phyloP scores from a whole-genome alignment of 768 basidiomycete genomes.

The Harrya chromipes region DNA sequence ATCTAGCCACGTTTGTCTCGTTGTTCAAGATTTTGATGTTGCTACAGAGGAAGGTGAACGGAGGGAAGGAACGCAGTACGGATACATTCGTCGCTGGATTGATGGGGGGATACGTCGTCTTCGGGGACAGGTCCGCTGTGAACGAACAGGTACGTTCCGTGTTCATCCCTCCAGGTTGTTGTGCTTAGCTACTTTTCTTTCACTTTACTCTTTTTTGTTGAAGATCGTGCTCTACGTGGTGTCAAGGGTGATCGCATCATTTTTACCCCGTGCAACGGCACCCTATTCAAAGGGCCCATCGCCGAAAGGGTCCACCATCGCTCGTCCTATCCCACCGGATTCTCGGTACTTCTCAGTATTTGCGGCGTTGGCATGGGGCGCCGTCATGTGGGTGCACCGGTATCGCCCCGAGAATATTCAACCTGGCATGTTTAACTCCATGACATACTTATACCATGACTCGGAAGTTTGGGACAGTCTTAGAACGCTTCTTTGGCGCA shows the following conservation, averaged over 20 bases:
- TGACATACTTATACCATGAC: constrained; percentile 94
- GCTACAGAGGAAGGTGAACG: constrained; percentile 75
- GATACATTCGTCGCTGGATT: constrained; percentile 95
- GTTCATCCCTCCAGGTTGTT: constrained; percentile 1
- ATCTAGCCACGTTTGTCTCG: constrained; percentile 91
- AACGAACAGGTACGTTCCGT: constrained; percentile 78
- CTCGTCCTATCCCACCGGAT: constrained; percentile 80
- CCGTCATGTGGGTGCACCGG: constrained; percentile 95
- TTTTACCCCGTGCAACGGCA: constrained; percentile 74
- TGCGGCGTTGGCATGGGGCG: constrained; percentile 88
- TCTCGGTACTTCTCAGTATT: constrained; percentile 81
- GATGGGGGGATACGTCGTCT: constrained; percentile 86
- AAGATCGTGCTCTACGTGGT: constrained; percentile 97
- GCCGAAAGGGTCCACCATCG: constrained; percentile 39
- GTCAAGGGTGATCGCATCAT: constrained; percentile 86
- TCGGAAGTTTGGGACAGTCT: constrained; percentile 84
- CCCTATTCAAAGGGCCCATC: constrained; percentile 49
- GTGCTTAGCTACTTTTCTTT: neutral
- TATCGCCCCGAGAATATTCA: constrained; percentile 88
- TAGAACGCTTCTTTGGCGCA: constrained; percentile 88
- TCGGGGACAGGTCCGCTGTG: constrained; percentile 81
- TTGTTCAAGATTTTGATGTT: constrained; percentile 87
- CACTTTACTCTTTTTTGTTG: neutral
- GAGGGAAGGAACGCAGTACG: constrained; percentile 73
- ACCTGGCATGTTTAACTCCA: constrained; percentile 94